Base-by-base conservation (phyloP, 1,284 basidiomycete genomes). In the Inonotus obliquus region DNA sequence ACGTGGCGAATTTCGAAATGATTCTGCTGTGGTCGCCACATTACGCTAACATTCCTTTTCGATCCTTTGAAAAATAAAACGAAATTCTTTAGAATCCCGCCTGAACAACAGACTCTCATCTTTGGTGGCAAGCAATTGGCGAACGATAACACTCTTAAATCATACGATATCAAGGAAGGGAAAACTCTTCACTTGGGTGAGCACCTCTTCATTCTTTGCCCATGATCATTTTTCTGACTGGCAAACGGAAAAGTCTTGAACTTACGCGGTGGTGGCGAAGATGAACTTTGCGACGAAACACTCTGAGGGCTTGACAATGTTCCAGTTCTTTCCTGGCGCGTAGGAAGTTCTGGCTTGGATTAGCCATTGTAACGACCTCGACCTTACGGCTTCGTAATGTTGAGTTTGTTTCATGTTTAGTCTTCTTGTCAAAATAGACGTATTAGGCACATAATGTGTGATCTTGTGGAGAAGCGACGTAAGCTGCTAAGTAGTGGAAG, bases 111-210 rank as follows among this genome's bases (percentile, higher is more conserved):
- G 73, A 82, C 83, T 69, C 75, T 85, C 62, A 85, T 85, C 72
- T 86, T 85, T 68, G 83, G 80, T 66, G 83, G 84, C 60, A 86
- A 85, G 77, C 84, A 85, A 74, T 77, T 86, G 67, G 82, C 84
- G 73, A 83, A 85, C 69, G 84, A 83, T 54, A 80, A 83, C 65
- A 85, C 83, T 61, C 79, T 86, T 59, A 80, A 79, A 58, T 83
- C 84, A 72, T 85, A 85, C 75, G 84, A 85, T 76, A 86, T 86
- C 69, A 84, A 87, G 77, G 87, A 87, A 77, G 86, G 88, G 77
- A 81, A 79, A 44, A 88, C 85, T 35, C 81, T 88, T 57, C 86
- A 88, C 54, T 72, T 63, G 39, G 52, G 62, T 64, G 23, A 57
- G 61, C 27, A 64, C 41, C 21, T 63, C 13, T 67, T 62, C 23